Base-by-base conservation (phyloP, 208 protist genomes). In the Crithidia thermophila region DNA sequence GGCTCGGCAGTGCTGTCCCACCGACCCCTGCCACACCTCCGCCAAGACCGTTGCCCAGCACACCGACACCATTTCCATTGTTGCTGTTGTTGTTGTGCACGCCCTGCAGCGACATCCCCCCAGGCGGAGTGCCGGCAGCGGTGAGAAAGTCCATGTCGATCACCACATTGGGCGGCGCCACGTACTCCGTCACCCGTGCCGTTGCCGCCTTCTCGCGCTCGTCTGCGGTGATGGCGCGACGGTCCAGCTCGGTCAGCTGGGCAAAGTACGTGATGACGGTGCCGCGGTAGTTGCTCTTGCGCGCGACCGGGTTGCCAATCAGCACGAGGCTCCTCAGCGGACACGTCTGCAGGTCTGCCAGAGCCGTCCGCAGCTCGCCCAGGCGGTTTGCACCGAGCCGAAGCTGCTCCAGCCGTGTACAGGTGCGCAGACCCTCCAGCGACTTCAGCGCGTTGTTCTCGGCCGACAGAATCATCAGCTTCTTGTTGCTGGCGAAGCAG, bases 361-460 rank as follows among this genome's bases (percentile, higher is more conserved):
- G 34, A 13, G 94, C 49, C 20, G 71, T 13, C 16, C 58, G 71
- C 14, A 92, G 59, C 27, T 97, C 92, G 6, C 51, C 70, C 4
- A 97, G 69, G 2, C 92, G 80, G 66, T 97, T 97, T 18, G 83
- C 75, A 39, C 76, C 87, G 13, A 95, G 70, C 28, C 50, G 67
- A 28, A 95, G 64, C 28, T 63, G 50, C 47, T 81, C 68, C 36
- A 97, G 85, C 21, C 62, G 43, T 5, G 28, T 18, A 28, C 94
- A 77, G 27, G 47, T 37, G 13, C 71, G 50, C 7, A 97, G 61
- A 3, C 87, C 90, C 6, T 94, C 90, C 2, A 81, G 71, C 10
- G 64, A 67, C 0, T 89, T 88, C 31, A 97, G 63, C 5, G 63
- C 77, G 79, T 97, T 97, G 45, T 94, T 91, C 14, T 93, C 83